Evolutionary conservation across 148 eudicot genomes (phyloP), one percentile per base, ranked within the genome.

Genomic region (Drosera capensis): DNA sequence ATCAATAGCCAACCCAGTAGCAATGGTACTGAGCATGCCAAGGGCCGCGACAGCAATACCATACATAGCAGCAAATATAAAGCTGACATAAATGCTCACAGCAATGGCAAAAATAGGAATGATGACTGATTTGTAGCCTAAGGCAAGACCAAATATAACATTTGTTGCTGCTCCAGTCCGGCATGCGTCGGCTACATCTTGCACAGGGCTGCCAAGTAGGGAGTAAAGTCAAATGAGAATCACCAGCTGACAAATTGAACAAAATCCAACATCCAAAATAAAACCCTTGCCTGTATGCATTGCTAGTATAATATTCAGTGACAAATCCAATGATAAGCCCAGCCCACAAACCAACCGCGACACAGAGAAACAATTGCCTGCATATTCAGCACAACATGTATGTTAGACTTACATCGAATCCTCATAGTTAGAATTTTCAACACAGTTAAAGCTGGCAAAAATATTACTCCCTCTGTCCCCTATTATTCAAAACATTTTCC

Each of bases 261-360:
- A 48, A 29, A 50, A 36, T 38, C 7, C 43, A 6, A 5, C 11
- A 45, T 14, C 29, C 4, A 7, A 5, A 23, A 8, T 20, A 23
- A 7, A 3, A 25, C 11, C 1, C 25, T 34, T 62, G 77, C 95
- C 90, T 80, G 38, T 56, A 56, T 17, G 52, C 60, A 20, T 56
- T 56, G 60, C 60, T 56, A 30, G 60, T 56, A 38, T 36, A 56
- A 20, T 56, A 56, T 43, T 56, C 60, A 8, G 52, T 56, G 2
- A 40, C 86, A 42, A 85, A 85, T 41, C 95, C 95, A 55, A 85
- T 85, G 38, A 85, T 70, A 43, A 85, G 95, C 42, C 95, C 95
- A 60, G 95, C 95, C 95, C 90, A 85, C 65, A 85, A 59, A 42
- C 95, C 95, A 49, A 85, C 95, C 58, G 68, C 64, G 50, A 85